Conservation (phyloP, 371 early-diverging fungal species). For the Mortierella sp. region DNA sequence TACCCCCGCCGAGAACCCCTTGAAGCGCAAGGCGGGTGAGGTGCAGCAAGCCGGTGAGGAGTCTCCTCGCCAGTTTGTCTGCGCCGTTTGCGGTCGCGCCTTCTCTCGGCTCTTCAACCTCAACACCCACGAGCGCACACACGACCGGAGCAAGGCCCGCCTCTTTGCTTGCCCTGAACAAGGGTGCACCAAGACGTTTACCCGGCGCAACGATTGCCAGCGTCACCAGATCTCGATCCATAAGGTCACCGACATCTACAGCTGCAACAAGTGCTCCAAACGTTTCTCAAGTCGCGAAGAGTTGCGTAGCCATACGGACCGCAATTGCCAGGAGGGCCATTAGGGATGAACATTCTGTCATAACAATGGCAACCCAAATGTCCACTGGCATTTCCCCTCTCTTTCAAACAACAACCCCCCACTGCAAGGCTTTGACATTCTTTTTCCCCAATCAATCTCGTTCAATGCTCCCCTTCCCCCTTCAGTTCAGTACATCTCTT, state of each 20-base stretch:
- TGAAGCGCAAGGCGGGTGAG: conserved; percentile 56
- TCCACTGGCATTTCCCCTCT: conserved; percentile 1
- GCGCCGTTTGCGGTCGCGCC: conserved; percentile 64
- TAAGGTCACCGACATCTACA: conserved; percentile 55
- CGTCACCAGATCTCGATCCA: conserved; percentile 81
- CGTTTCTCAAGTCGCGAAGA: conserved; percentile 39
- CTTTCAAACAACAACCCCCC: conserved; percentile 4
- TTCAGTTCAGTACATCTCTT: background rate
- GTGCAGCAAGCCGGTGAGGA: conserved; percentile 26
- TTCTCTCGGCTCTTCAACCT: conserved; percentile 85
- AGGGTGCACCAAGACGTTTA: conserved; percentile 72
- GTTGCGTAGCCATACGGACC: conserved; percentile 42
- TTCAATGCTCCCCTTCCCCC: background rate
- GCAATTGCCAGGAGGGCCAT: conserved; percentile 36
- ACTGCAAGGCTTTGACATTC: conserved; percentile 8
- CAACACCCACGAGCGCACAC: conserved; percentile 79
- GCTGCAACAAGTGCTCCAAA: conserved; percentile 42
- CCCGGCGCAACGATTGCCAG: conserved; percentile 80
- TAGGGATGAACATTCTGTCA: background rate
- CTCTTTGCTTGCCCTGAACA: conserved; percentile 69
- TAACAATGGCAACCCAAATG: background rate
- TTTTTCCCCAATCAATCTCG: background rate
- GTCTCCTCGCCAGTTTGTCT: conserved; percentile 52
- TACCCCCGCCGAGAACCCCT: conserved; percentile 20
- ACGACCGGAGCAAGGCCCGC: conserved; percentile 74